A percentile compares a stretch with the other conserved stretches of the same genome.
phyloP scores from a whole-genome alignment of 2,329 filamentous ascomycete genomes.

The Colletotrichum spaethianum region DNA sequence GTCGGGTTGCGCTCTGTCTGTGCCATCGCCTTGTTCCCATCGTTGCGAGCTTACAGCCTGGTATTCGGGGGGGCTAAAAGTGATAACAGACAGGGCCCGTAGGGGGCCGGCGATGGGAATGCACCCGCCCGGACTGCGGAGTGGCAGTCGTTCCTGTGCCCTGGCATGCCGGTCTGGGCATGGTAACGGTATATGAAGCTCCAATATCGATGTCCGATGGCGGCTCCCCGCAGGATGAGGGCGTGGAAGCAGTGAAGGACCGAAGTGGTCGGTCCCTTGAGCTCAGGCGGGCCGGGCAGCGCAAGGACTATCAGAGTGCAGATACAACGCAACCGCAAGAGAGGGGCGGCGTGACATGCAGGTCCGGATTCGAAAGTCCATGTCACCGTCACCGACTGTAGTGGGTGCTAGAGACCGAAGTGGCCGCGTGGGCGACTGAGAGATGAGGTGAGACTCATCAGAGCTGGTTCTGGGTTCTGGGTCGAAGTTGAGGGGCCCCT shows the following conservation, averaged over 20 bases:
- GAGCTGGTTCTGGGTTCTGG: not conserved
- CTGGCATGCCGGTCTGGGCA: not conserved
- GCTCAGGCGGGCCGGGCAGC: not conserved
- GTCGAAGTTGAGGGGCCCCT: constrained; percentile 11
- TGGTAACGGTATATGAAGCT: not conserved
- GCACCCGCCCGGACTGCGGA: not conserved
- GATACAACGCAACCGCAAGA: not conserved
- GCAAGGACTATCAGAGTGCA: not conserved
- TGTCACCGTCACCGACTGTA: not conserved
- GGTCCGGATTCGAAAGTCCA: not conserved
- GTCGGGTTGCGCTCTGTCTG: not conserved
- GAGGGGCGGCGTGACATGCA: not conserved
- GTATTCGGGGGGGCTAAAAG: not conserved
- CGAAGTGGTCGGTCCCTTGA: not conserved
- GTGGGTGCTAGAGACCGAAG: not conserved
- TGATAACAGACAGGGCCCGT: not conserved
- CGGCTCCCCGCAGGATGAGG: not conserved
- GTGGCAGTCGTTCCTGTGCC: not conserved
- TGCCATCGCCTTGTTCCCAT: not conserved
- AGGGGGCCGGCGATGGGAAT: not conserved
- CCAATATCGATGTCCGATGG: not conserved
- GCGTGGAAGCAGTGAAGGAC: not conserved
- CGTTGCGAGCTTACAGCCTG: not conserved
- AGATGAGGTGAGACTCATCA: not conserved
- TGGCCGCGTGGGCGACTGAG: not conserved